Conservation (phyloP, 1,284 basidiomycete species). For the Ustilago nuda region DNA sequence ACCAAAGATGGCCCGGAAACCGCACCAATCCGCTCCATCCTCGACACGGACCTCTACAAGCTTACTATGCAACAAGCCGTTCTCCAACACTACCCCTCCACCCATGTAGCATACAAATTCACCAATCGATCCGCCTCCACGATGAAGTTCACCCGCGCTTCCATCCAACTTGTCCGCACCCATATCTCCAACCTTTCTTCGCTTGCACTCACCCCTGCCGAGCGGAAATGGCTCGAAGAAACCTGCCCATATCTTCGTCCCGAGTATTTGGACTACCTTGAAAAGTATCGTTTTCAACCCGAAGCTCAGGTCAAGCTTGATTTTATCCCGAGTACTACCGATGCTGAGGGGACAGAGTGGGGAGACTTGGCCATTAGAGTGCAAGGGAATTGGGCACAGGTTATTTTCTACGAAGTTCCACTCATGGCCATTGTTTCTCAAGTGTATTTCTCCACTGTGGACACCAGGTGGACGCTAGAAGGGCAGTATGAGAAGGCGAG, state of each 20-base stretch:
- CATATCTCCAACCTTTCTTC: slow-evolving; percentile 75
- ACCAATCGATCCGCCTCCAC: slow-evolving; percentile 80
- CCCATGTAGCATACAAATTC: slow-evolving; percentile 77
- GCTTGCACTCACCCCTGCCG: slow-evolving; percentile 76
- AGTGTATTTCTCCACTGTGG: slow-evolving; percentile 78
- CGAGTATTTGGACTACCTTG: slow-evolving; percentile 83
- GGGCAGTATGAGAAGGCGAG: slow-evolving; percentile 80
- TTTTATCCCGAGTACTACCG: slow-evolving; percentile 74
- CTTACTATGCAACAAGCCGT: slow-evolving; percentile 98
- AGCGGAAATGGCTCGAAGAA: slow-evolving; percentile 77
- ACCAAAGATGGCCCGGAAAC: slow-evolving; percentile 23
- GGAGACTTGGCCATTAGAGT: slow-evolving; percentile 83
- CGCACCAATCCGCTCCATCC: slow-evolving; percentile 73
- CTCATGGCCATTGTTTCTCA: slow-evolving; percentile 89
- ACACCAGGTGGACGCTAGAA: slow-evolving; percentile 84
- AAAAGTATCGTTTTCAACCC: slow-evolving; percentile 80
- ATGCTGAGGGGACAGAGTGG: slow-evolving; percentile 36
- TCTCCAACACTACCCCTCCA: slow-evolving; percentile 80
- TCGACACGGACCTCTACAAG: slow-evolving; percentile 99
- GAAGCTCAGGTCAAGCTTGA: slow-evolving; percentile 78
- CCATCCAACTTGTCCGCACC: slow-evolving; percentile 76
- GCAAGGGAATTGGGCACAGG: slow-evolving; percentile 84
- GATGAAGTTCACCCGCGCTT: slow-evolving; percentile 79
- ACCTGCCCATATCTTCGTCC: slow-evolving; percentile 82
- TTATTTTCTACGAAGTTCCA: slow-evolving; percentile 96